These are phyloP conservation scores for Tephrocybe sp. DNA, from an alignment of 768 basidiomycete genomes.

Conservation along the genomic window DNA sequence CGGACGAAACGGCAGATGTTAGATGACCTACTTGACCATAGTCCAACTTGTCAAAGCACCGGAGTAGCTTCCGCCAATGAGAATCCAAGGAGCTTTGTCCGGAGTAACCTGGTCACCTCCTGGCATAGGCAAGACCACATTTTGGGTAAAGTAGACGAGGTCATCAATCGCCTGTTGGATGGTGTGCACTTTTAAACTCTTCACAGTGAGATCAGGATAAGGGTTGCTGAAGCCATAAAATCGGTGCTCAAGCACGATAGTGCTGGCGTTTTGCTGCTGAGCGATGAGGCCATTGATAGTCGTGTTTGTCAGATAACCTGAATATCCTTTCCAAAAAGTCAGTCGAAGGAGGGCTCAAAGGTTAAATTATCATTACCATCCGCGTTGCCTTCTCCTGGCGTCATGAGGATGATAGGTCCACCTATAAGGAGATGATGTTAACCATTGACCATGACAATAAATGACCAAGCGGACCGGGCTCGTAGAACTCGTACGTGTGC, in stretches of 20 bases:
- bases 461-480: conserved; percentile 36
- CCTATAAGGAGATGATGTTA: conserved; percentile 29
- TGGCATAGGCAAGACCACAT: conserved; percentile 66
- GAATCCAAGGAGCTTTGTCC: conserved; percentile 48
- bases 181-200: conserved; percentile 60
- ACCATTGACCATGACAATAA: background rate
- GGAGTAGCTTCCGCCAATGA: conserved; percentile 52
- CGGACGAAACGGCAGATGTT: background rate
- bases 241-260: conserved; percentile 68
- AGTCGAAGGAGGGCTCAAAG: conserved; percentile 1
- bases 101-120: conserved; percentile 63
- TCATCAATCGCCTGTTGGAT: conserved; percentile 78
- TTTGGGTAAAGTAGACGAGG: conserved; percentile 67
- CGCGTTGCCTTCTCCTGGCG: conserved; percentile 66
- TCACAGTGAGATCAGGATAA: conserved; percentile 53
- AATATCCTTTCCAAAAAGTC: conserved; percentile 32
- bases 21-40: conserved; percentile 57
- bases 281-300: conserved; percentile 66
- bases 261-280: conserved; percentile 62
- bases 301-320: conserved; percentile 60
- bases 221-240: conserved; percentile 81
- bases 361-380: conserved; percentile 31
- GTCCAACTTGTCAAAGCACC: conserved; percentile 60
- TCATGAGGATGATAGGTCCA: conserved; percentile 62
- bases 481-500: conserved; percentile 68